Base-by-base conservation (phyloP, 2,329 filamentous ascomycete genomes). In the Arthrobotrys iridis region DNA sequence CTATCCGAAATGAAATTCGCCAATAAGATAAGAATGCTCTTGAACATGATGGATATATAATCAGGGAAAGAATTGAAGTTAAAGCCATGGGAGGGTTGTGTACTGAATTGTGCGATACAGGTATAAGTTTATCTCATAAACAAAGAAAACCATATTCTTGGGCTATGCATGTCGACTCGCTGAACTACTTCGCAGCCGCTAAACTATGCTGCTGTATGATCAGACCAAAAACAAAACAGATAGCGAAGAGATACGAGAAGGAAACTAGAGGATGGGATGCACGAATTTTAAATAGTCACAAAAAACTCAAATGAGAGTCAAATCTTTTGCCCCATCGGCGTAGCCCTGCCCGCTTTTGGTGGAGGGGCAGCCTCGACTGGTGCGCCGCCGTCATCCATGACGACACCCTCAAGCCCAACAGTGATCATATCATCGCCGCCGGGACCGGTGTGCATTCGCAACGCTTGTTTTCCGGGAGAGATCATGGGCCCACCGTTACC, bases 401-500 rank as follows among this genome's bases (percentile, higher is more conserved):
- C 72, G 6, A 76, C 72, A 8, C 72, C 72, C 35, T 70, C 72
- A 24, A 76, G 65, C 6, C 72, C 72, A 41, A 76, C 72, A 43
- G 72, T 76, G 50, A 76, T 76, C 58, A 71, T 76, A 24, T 68
- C 64, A 26, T 75, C 71, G 20, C 64, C 64, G n/a, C 72, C 72
- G 15, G 72, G 72, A 8, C 72, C 72, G 22, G 48, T 15, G 52
- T 76, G 72, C 72, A 76, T 76, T 59, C 72, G 40, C 24, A 76
- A 18, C 3, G 65, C 72, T 22, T 76, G 72, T 41, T 76, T 76
- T 35, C 72, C 72, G n/a, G 72, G 72, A 0, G 72, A 76, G 1
- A 65, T 33, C 65, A 76, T 57, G 5, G 71, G 48, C 11, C 55
- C 43, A 33, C 66, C 59, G 37, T 71, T 71, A 24, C 72, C 65